phyloP scores from a whole-genome alignment of 2,329 filamentous ascomycete species.

The Epichloe sibirici region DNA sequence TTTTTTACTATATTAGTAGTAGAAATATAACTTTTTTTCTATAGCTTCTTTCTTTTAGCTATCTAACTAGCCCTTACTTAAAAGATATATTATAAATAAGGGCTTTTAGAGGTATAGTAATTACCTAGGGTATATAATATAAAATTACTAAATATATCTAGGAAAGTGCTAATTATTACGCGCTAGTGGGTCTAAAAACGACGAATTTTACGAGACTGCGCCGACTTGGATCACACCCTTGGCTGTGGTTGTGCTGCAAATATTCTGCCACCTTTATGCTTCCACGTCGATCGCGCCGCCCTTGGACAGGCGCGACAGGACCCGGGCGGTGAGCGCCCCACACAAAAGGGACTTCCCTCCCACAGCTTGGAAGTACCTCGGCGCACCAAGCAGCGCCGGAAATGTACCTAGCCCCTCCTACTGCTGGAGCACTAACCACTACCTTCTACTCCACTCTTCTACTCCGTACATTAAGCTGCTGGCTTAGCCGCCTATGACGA shows the following conservation, averaged over 20 bases:
- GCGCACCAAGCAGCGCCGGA: neutral
- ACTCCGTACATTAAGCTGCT: neutral
- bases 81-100: too few species aligned
- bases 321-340: neutral
- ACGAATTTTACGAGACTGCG: too few species aligned
- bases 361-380: neutral
- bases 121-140: too few species aligned
- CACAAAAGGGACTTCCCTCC: neutral
- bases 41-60: too few species aligned
- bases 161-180: too few species aligned
- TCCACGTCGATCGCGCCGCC: neutral
- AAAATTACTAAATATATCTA: too few species aligned
- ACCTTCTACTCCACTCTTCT: neutral
- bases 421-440: neutral
- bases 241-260: neutral
- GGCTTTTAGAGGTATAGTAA: too few species aligned
- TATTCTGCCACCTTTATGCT: conserved; percentile 8
- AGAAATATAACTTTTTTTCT: too few species aligned
- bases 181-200: too few species aligned
- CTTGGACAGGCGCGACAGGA: neutral
- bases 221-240: too few species aligned
- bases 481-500: conserved; percentile 1
- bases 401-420: neutral
- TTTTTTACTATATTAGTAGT: too few species aligned
- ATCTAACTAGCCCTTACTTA: too few species aligned